A percentile compares a stretch with the other conserved stretches of the same genome.
These are phyloP conservation scores for Cryphonectria nitschkei DNA, from an alignment of 2,329 filamentous ascomycete genomes.

Conservation along the genomic window DNA sequence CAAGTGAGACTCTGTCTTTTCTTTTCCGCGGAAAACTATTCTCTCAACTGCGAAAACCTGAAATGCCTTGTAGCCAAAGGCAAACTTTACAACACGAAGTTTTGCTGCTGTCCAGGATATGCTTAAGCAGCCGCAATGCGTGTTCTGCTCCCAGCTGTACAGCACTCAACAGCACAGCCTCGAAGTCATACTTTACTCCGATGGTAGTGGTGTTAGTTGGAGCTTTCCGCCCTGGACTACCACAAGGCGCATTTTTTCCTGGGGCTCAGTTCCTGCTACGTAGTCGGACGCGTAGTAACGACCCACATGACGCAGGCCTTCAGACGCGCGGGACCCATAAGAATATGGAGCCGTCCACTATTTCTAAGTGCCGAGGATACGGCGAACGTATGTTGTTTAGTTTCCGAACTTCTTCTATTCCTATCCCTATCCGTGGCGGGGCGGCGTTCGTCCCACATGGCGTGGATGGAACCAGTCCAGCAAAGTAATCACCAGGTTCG, in stretches of 20 bases:
- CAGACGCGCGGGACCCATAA: background rate
- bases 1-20: background rate
- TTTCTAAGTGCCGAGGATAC: background rate
- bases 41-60: background rate
- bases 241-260: background rate
- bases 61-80: background rate
- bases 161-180: too few relatives aligned
- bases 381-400: background rate
- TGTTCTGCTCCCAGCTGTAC: too few relatives aligned
- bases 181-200: too few relatives aligned
- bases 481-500: background rate
- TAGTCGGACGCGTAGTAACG: conserved; percentile 4
- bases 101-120: background rate
- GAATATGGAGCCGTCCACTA: conserved; percentile 1
- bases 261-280: background rate
- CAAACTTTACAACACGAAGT: background rate
- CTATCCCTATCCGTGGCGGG: background rate
- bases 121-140: background rate
- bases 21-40: background rate
- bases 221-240: background rate
- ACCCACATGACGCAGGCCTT: conserved; percentile 4
- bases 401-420: background rate
- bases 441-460: background rate
- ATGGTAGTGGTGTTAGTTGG: background rate
- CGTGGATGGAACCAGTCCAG: background rate